Percentiles rank a stretch among this genome's conserved stretches.
Evolutionary conservation across 768 basidiomycete genomes (phyloP).

Genomic region (Hypholoma sublateritium): DNA sequence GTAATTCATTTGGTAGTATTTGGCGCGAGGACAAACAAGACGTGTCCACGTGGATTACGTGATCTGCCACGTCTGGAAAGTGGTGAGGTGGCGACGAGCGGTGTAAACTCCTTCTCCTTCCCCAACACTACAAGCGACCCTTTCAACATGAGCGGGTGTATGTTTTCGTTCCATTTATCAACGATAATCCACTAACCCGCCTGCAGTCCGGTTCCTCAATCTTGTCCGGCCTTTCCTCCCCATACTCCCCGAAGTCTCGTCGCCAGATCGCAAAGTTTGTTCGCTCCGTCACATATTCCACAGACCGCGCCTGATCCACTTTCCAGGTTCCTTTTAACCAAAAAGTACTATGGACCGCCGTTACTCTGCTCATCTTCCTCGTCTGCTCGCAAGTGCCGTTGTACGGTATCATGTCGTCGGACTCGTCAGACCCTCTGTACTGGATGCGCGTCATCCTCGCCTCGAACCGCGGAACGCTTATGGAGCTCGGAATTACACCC

Average conservation of each 20-base stretch:
- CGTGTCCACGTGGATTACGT: slow-evolving; percentile 2
- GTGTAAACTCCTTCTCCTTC: slow-evolving; percentile 23
- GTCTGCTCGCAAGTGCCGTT: slow-evolving; percentile 99
- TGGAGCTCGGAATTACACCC: slow-evolving; percentile 98
- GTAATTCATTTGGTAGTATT: too few relatives aligned
- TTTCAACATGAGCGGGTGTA: slow-evolving; percentile 78
- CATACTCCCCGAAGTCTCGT: slow-evolving; percentile 95
- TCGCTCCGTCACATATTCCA: background rate
- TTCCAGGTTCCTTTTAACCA: slow-evolving; percentile 93
- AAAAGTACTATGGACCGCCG: slow-evolving; percentile 98
- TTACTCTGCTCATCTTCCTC: slow-evolving; percentile 98
- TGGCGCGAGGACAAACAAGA: background rate
- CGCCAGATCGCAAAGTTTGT: slow-evolving; percentile 92
- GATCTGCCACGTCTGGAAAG: slow-evolving; percentile 22
- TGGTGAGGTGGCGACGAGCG: slow-evolving; percentile 25
- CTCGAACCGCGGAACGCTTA: slow-evolving; percentile 96
- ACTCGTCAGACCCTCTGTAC: slow-evolving; percentile 98
- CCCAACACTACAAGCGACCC: slow-evolving; percentile 23
- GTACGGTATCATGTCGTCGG: slow-evolving; percentile 99
- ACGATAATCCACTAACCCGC: slow-evolving; percentile 3
- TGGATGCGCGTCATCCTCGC: slow-evolving; percentile 99
- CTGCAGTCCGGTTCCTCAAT: slow-evolving; percentile 90
- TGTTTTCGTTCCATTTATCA: slow-evolving; percentile 29
- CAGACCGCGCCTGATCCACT: background rate
- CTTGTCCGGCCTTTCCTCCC: slow-evolving; percentile 98